Conservation (phyloP, 1,284 basidiomycete species). For the Heliocybe sulcata region DNA sequence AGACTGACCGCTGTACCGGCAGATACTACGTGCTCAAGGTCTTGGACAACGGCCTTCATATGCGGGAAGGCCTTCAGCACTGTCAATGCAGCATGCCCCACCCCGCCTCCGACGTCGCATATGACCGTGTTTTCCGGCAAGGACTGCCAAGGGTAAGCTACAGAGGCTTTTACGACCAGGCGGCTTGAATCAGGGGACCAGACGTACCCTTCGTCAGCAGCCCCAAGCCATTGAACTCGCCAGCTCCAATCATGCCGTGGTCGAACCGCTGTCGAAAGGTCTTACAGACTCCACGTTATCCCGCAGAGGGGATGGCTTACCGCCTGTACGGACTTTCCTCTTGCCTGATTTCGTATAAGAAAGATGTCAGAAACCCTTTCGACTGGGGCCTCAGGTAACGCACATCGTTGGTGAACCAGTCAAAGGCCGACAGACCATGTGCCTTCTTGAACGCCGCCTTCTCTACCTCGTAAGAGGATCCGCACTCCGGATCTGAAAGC, state of each 20-base stretch:
- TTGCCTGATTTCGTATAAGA: not conserved
- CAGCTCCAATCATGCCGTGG: conserved; percentile 21
- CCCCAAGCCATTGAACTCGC: conserved; percentile 11
- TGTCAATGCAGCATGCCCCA: conserved; percentile 33
- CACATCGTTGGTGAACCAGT: conserved; percentile 9
- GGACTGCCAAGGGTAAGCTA: conserved; percentile 38
- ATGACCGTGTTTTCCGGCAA: conserved; percentile 27
- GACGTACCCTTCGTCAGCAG: conserved; percentile 14
- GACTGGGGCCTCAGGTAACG: not conserved
- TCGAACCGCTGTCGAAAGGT: conserved; percentile 15
- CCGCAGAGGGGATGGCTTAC: not conserved
- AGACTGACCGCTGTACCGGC: conserved; percentile 26
- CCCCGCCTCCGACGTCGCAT: conserved; percentile 42
- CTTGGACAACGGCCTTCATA: conserved; percentile 37
- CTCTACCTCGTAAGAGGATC: conserved; percentile 11
- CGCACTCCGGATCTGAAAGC: conserved; percentile 17
- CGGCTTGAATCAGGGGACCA: not conserved
- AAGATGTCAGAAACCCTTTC: not conserved
- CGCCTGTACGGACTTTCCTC: not conserved
- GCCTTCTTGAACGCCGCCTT: conserved; percentile 16
- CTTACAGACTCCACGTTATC: not conserved
- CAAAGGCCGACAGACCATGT: conserved; percentile 9
- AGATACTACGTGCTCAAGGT: conserved; percentile 22
- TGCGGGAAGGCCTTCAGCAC: conserved; percentile 32
- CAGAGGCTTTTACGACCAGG: not conserved